Conservation (phyloP, 169 alveolate genomes). For the Cryptosporidium viatorum region DNA sequence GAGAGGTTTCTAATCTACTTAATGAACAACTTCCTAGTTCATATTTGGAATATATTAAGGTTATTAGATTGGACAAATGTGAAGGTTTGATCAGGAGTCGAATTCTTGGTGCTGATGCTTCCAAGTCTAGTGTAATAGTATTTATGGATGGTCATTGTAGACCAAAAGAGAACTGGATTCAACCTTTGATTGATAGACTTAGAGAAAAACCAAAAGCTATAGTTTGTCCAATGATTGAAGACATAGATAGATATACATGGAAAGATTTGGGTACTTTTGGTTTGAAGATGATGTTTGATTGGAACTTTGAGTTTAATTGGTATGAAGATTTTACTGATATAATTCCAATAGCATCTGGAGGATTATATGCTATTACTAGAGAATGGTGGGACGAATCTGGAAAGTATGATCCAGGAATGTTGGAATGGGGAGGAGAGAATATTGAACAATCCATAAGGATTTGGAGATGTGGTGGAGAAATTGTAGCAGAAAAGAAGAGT, state of each 20-base stretch:
- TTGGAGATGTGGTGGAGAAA: slow-evolving; percentile 83
- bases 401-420: slow-evolving; percentile 78
- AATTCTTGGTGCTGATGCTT: slow-evolving; percentile 76
- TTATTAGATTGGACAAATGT: slow-evolving; percentile 76
- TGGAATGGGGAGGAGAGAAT: slow-evolving; percentile 80
- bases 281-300: slow-evolving; percentile 79
- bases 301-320: slow-evolving; percentile 82
- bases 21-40: slow-evolving; percentile 29
- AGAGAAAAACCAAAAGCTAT: slow-evolving; percentile 61
- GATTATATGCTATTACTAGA: slow-evolving; percentile 77
- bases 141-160: slow-evolving; percentile 82
- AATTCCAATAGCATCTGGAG: slow-evolving; percentile 78
- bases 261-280: slow-evolving; percentile 72
- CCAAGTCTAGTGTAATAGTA: slow-evolving; percentile 76
- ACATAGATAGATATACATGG: slow-evolving; percentile 81
- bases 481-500: slow-evolving; percentile 72
- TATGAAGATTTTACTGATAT: slow-evolving; percentile 73
- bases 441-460: slow-evolving; percentile 78
- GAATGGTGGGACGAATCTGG: slow-evolving; percentile 82
- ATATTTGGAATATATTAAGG: slow-evolving; percentile 20
- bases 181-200: slow-evolving; percentile 33
- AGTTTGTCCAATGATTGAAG: slow-evolving; percentile 81
- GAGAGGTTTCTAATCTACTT: slow-evolving; percentile 70
- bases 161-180: slow-evolving; percentile 80
- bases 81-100: slow-evolving; percentile 81